Base-by-base conservation (phyloP, 495 filamentous ascomycete species). In the Jackrogersella minutella region DNA sequence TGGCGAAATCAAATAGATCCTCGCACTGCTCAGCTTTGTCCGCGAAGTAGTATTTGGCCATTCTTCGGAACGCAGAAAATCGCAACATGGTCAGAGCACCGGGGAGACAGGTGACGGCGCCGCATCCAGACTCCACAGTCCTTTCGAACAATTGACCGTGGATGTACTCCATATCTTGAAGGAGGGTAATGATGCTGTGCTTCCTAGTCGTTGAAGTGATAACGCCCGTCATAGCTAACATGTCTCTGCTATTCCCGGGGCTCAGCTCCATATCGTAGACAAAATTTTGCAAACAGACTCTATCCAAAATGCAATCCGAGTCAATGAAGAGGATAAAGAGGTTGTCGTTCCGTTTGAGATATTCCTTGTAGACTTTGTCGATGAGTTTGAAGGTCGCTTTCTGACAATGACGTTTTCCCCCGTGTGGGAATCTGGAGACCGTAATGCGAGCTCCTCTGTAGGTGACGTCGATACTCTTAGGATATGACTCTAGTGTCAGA, bases 241-340 rank as follows among this genome's bases (percentile, higher is more conserved):
- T 97, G 75, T 93, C 93, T 64, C 89, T 86, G 72, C 91, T 88
- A 79, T 93, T 96, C 21, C 93, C 93, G 2, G 95, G 94, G 77
- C 95, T 97, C 22, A 99, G 82, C 75, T 99, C 94, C 95, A 99
- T 99, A 72, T 97, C 95, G 74, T 96, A 98, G 79, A 99, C 92
- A 75, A 99, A 97, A 68, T 99, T 99, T 76, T 97, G 94, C 63
- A 99, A 85, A 76, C 95, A 98, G 22, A 93, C 85, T 55, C 87
- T 86, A 79, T 99, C 94, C 36, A 98, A 81, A 69, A 99, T 96
- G 79, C 95, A 98, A 77, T 99, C 95, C 2, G 94, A 97, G 78
- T 99, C 95, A 76, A 99, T 97, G 80, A 99, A 97, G 26, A 99
- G 84, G 34, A 98, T 88, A 73, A 98, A 99, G 3, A 99, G 80